Evolutionary conservation across 2,329 filamentous ascomycete species (phyloP).

Genomic region (Hypoxylon sp.): DNA sequence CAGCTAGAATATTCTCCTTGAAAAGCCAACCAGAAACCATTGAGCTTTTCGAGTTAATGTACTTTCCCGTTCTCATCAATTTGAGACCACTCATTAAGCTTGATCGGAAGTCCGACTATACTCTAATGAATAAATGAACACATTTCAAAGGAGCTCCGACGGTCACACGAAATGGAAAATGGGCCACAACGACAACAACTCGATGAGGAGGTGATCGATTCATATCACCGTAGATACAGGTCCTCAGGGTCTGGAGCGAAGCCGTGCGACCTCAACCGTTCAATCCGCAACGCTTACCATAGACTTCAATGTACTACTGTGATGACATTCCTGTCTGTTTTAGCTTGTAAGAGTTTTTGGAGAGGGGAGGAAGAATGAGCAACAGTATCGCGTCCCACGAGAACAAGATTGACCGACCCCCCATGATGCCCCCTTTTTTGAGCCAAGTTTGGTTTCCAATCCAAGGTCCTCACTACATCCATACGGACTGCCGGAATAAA

Average conservation of each 20-base stretch:
- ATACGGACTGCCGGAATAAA: slow-evolving; percentile 8
- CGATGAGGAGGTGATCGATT: slow-evolving; percentile 21
- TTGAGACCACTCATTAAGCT: slow-evolving; percentile 38
- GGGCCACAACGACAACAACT: slow-evolving; percentile 17
- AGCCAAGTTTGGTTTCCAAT: slow-evolving; percentile 16
- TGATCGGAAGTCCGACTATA: slow-evolving; percentile 42
- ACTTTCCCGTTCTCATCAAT: slow-evolving; percentile 45
- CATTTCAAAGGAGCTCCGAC: slow-evolving; percentile 33
- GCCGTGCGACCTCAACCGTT: slow-evolving; percentile 27
- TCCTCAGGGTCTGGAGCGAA: slow-evolving; percentile 23
- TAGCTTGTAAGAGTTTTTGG: slow-evolving; percentile 23
- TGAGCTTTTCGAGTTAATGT: slow-evolving; percentile 36
- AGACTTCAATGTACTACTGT: slow-evolving; percentile 29
- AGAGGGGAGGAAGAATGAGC: slow-evolving; percentile 11
- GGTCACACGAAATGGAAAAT: slow-evolving; percentile 29
- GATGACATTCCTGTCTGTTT: slow-evolving; percentile 23
- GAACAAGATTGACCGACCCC: slow-evolving; percentile 17
- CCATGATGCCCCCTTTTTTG: slow-evolving; percentile 18
- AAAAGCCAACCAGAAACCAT: slow-evolving; percentile 33
- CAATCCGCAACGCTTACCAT: slow-evolving; percentile 14
- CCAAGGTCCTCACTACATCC: background rate
- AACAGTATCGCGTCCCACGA: slow-evolving; percentile 29
- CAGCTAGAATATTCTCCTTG: slow-evolving; percentile 15
- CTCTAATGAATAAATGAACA: slow-evolving; percentile 29
- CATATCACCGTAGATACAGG: slow-evolving; percentile 23